A percentile compares a stretch with the other conserved stretches of the same genome.
Evolutionary conservation across 495 filamentous ascomycete species (phyloP).

Genomic region (Xylaria cubensis): DNA sequence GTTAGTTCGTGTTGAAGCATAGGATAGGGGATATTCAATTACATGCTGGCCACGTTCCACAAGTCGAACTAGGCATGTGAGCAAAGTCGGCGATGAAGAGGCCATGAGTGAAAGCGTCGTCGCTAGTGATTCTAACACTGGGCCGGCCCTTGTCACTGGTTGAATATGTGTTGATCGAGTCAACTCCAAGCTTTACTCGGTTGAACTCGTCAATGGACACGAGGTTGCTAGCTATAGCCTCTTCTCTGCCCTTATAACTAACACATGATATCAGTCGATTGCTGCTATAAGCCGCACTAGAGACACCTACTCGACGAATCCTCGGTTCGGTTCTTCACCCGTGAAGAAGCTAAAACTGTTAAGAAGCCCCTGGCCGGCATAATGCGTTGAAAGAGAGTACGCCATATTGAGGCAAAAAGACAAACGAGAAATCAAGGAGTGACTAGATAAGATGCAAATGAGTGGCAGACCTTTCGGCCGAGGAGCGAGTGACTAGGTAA

Average conservation of each 20-base stretch:
- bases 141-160: slow-evolving; percentile 59
- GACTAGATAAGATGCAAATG: slow-evolving; percentile 33
- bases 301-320: slow-evolving; percentile 40
- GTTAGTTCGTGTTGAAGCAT: background rate
- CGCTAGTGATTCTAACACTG: slow-evolving; percentile 69
- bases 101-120: slow-evolving; percentile 65
- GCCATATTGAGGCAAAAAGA: slow-evolving; percentile 29
- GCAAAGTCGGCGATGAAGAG: slow-evolving; percentile 70
- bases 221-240: slow-evolving; percentile 36
- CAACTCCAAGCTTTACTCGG: slow-evolving; percentile 55
- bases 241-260: slow-evolving; percentile 42
- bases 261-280: slow-evolving; percentile 14
- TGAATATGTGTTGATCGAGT: slow-evolving; percentile 42
- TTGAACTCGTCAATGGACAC: slow-evolving; percentile 53
- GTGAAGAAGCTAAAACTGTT: slow-evolving; percentile 43
- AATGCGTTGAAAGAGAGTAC: slow-evolving; percentile 41
- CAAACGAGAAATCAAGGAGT: slow-evolving; percentile 30
- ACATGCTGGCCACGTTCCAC: slow-evolving; percentile 76
- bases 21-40: slow-evolving; percentile 14
- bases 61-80: slow-evolving; percentile 73
- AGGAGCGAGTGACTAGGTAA: slow-evolving; percentile 37
- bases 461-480: slow-evolving; percentile 22
- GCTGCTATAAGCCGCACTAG: background rate
- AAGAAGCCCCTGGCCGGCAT: slow-evolving; percentile 41
- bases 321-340: slow-evolving; percentile 35